phyloP scores from a whole-genome alignment of 768 basidiomycete genomes.

The Fomitopsis serialis region DNA sequence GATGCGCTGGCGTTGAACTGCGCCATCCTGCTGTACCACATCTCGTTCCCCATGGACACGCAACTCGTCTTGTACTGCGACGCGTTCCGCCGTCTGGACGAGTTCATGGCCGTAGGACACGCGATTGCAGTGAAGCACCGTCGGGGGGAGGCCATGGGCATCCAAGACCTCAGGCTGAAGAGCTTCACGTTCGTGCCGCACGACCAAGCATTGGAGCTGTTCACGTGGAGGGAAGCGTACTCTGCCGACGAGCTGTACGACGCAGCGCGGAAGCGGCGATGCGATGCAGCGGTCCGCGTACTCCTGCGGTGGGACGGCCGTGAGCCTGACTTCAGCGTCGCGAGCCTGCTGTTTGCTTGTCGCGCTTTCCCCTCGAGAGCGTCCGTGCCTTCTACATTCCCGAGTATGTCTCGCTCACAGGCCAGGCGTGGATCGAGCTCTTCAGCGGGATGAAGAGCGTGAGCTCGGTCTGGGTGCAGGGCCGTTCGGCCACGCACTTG shows the following conservation, averaged over 20 bases:
- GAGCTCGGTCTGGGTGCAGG: neutral
- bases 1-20: neutral
- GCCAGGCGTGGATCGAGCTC: neutral
- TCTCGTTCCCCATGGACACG: neutral
- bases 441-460: neutral
- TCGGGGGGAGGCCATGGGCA: neutral
- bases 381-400: neutral
- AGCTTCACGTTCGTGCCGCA: constrained; percentile 1
- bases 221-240: neutral
- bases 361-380: neutral
- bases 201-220: neutral
- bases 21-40: neutral
- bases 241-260: neutral
- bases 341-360: neutral
- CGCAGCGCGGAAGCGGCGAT: neutral
- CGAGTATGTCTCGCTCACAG: neutral
- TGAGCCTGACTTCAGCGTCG: neutral
- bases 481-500: neutral
- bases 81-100: neutral
- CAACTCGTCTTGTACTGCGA: neutral
- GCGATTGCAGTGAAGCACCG: neutral
- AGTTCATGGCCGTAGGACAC: neutral
- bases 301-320: neutral
- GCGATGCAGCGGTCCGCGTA: neutral
- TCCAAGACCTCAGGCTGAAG: neutral